Base-by-base conservation (phyloP, 805 yeast genomes). In the Wickerhamiella sergipiensis region DNA sequence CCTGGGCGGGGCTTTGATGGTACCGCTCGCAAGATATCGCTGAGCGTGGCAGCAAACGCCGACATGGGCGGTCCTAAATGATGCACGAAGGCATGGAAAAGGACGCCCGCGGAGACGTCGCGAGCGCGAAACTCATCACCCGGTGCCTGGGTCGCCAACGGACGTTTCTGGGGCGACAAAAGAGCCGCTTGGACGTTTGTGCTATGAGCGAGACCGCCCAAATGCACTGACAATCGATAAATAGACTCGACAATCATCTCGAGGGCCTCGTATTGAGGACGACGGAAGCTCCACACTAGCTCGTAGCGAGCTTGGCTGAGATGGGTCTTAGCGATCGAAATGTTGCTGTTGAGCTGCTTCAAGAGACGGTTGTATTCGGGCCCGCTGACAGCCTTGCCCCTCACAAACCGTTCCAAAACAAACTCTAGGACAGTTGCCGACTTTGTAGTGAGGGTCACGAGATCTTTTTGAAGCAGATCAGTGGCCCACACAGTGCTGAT, bases 31-130 rank as follows among this genome's bases (percentile, higher is more conserved):
- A 85, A 62, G 7, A 84, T 80, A 29, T 78, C 79, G 51, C 77
- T 72, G 48, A 84, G 70, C 0, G 88, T 83, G 58, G 74, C 75
- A 1, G 79, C 73, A 56, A 80, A 79, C 1, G 86, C 78, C 59
- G 77, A 78, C 62, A 82, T 71, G 0, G 89, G 80, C 0, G 94
- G 92, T 0, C 88, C 86, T 45, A 85, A 67, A 57, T 82, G 73
- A 55, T 74, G 75, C 1, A 81, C 80, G 61, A 85, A 85, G 36
- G 81, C 60, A 50, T 80, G 80, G 61, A 83, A 83, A 18, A 84
- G 67, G 59, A 80, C 78, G 5, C 52, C 56, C 26, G 51, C 52
- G 19, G 54, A 47, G 1, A 44, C 18, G 6, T n/a, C 31, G 6
- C 22, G 46, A 4, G 21, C 21, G 6, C 24, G 18, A 9, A 13